Percentiles rank a stretch among this genome's conserved stretches.
phyloP scores from a whole-genome alignment of 208 protist species.

The Histomonas meleagridis region DNA sequence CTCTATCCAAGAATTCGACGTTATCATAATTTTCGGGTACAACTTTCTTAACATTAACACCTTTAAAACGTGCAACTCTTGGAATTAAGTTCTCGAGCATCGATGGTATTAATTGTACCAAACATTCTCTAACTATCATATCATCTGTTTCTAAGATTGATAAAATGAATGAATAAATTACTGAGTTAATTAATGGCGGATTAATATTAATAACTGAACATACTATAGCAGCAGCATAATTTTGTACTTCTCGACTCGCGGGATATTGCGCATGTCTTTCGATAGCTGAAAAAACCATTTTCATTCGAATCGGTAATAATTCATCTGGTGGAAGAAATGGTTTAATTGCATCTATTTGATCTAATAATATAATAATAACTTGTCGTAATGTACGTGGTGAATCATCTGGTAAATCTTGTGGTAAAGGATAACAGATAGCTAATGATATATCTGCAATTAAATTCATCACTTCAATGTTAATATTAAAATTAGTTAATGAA shows the following conservation, averaged over 20 bases:
- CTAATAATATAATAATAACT: background rate
- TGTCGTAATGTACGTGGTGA: background rate
- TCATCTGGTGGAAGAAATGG: background rate
- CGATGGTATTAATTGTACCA: background rate
- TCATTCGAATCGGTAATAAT: background rate
- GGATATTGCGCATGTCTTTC: background rate
- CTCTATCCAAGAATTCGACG: background rate
- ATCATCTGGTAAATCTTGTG: background rate
- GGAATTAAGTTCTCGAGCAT: background rate
- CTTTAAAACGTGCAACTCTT: background rate
- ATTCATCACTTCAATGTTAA: background rate
- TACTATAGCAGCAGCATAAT: constrained; percentile 26
- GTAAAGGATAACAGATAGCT: background rate
- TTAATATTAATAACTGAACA: background rate
- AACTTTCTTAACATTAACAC: background rate
- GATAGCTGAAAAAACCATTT: background rate
- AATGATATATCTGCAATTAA: background rate
- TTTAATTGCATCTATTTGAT: background rate
- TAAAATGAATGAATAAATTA: background rate
- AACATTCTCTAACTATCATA: background rate
- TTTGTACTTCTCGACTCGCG: background rate
- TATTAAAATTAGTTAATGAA: background rate
- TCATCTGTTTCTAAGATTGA: background rate
- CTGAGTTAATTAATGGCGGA: background rate
- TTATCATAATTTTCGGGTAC: background rate